Evolutionary conservation across 768 basidiomycete genomes (phyloP).

Genomic region (Daedaleopsis nitida): DNA sequence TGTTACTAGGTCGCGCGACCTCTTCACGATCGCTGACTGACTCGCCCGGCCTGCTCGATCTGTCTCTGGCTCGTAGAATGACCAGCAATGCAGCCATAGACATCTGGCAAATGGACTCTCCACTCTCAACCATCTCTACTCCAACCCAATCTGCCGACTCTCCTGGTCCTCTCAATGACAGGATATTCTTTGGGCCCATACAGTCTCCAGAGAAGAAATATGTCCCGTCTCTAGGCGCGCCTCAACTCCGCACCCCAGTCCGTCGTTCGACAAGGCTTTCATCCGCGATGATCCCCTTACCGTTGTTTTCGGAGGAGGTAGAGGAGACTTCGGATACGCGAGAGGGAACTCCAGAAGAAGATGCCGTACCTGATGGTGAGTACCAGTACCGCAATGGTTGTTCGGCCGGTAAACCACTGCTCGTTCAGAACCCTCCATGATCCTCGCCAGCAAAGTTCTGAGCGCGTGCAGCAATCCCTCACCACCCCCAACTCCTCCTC

Average conservation of each 20-base stretch:
- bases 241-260: conserved; percentile 36
- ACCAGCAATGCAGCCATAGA: conserved; percentile 19
- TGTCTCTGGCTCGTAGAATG: conserved; percentile 15
- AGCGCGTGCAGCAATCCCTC: conserved; percentile 78
- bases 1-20: neutral
- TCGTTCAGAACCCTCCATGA: conserved; percentile 62
- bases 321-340: conserved; percentile 29
- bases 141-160: conserved; percentile 22
- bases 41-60: neutral
- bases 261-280: conserved; percentile 57
- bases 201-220: conserved; percentile 56
- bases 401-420: neutral
- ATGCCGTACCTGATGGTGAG: conserved; percentile 37
- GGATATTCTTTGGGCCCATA: conserved; percentile 52
- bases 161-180: conserved; percentile 41
- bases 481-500: conserved; percentile 48
- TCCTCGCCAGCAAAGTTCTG: conserved; percentile 64
- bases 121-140: conserved; percentile 9
- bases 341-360: conserved; percentile 23
- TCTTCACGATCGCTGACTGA: conserved; percentile 1
- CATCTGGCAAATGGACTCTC: conserved; percentile 8
- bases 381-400: conserved; percentile 2
- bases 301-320: conserved; percentile 25
- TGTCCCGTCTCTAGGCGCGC: conserved; percentile 31
- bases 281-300: conserved; percentile 28